A percentile compares a stretch with the other conserved stretches of the same genome.
phyloP scores from a whole-genome alignment of 73 alveolate species.

The Blepharisma japonicum region DNA sequence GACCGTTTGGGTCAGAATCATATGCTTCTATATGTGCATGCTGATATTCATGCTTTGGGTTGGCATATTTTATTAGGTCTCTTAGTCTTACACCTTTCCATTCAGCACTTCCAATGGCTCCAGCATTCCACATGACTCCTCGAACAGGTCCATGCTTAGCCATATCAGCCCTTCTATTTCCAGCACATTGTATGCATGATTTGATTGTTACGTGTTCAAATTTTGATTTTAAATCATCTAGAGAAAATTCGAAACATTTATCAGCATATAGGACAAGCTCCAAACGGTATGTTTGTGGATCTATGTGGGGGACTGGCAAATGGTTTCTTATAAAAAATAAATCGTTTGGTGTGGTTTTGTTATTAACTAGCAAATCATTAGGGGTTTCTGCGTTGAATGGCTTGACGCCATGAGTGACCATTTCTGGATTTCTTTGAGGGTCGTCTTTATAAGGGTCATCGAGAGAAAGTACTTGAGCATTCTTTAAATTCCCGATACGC shows the following conservation, averaged over 20 bases:
- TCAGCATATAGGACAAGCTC: slow-evolving; percentile 26
- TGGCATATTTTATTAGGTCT: slow-evolving; percentile 40
- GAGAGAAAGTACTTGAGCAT: slow-evolving; percentile 18
- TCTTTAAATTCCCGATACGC: slow-evolving; percentile 53
- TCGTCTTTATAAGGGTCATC: slow-evolving; percentile 30
- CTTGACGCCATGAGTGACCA: slow-evolving; percentile 21
- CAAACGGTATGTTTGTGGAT: neutral
- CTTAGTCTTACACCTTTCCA: slow-evolving; percentile 46
- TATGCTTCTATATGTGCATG: slow-evolving; percentile 45
- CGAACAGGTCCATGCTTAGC: slow-evolving; percentile 45
- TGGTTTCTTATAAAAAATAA: slow-evolving; percentile 46
- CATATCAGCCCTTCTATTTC: slow-evolving; percentile 60
- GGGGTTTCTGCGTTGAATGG: slow-evolving; percentile 50
- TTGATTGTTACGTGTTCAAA: slow-evolving; percentile 35
- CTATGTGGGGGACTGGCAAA: slow-evolving; percentile 36
- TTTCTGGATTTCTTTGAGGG: slow-evolving; percentile 25
- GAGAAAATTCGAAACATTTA: slow-evolving; percentile 3
- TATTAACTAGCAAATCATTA: slow-evolving; percentile 29
- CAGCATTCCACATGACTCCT: slow-evolving; percentile 62
- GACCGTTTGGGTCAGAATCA: slow-evolving; percentile 43
- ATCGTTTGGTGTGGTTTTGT: slow-evolving; percentile 32
- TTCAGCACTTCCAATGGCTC: slow-evolving; percentile 62
- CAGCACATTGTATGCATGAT: slow-evolving; percentile 64
- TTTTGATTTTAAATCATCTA: slow-evolving; percentile 38
- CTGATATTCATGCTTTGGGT: slow-evolving; percentile 22